Base-by-base conservation (phyloP, 768 basidiomycete species). In the Kwoniella bestiolae region DNA sequence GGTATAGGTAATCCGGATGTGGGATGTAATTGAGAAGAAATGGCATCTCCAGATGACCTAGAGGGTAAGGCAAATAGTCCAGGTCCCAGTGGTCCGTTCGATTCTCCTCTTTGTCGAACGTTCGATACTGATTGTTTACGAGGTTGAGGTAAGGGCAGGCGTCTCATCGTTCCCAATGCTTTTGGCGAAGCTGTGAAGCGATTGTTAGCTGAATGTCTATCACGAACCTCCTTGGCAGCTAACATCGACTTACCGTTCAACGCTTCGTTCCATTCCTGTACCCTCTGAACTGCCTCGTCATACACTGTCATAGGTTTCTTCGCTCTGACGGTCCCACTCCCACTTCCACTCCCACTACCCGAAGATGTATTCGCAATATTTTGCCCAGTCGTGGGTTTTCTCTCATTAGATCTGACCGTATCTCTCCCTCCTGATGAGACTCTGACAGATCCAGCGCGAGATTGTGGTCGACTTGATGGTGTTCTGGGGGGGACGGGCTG, bases 251-350 rank as follows among this genome's bases (percentile, higher is more conserved):
- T 79, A 94, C 92, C 93, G 82, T 91, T 93, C 63, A 98, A 83
- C 0, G 94, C 95, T 79, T 97, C 92, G 74, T 99, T 99, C 94
- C 95, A 99, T 81, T 97, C 92, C 80, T 97, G 95, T 26, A 99
- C 95, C 79, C 91, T 89, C 71, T 92, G 84, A 34, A 99, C 91
- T 21, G 91, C 93, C 74, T 97, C 92, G 69, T 98, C 93, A 73
- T 90, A 96, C 75, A 91, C 76, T 9, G 77, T 93, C 83, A 79
- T 60, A 77, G 79, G 64, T 82, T 78, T 62, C 78, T 79, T 66
- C 76, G 63, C 72, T 79, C 76, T 83, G 79, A 59, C 72, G 79
- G 67, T 70, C 71, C 72, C 73, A 83, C 74, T 78, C 81, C 46
- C 80, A 80, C 26, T 26, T 16, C 25, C 46, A 46, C 7, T 58